Base-by-base conservation (phyloP, 352 stramenopile genomes). In the Thraustotheca clavata region DNA sequence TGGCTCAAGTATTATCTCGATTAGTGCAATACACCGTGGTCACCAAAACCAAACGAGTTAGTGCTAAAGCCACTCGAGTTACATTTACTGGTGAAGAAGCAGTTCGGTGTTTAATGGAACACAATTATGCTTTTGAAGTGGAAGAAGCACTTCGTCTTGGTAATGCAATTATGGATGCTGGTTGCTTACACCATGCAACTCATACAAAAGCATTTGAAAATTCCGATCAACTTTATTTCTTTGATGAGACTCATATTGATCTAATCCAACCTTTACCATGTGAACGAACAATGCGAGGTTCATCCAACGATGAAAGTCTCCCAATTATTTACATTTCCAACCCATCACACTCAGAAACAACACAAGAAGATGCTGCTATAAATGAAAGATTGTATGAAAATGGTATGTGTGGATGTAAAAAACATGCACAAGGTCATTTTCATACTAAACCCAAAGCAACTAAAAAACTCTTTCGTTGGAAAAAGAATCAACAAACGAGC, bases 1-100 rank as follows among this genome's bases (percentile, higher is more conserved):
- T 73, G 31, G 55, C 68, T 18, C 41, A 71, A n/a, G 59, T 71
- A 18, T 24, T 80, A 3, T 36, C 43, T 24, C 24, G n/a, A 34
- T 59, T n/a, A 9, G n/a, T 60, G 32, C 40, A 50, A 22, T 72
- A 65, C 39, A 16, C 47, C 41, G 7, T 31, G 18, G 18, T 33
- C 9, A 40, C 14, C 22, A 55, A 50, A 46, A 20, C 11, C 27
- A 39, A 41, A 26, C 46, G 47, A 14, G n/a, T 24, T 12, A 20
- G 20, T 29, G 24, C 43, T 11, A 14, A 52, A 24, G 9, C 29
- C 11, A 7, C 12, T 8, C 18, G 8, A 14, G 29, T 33, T n/a
- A 55, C 57, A 20, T 76, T 77, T 26, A 68, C 69, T 9, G 60
- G 60, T 11, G 60, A 20, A n/a, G 60, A 26, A 12, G 22, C 50